Conservation (phyloP, 169 alveolate genomes). For the Plasmodium sp. region DNA sequence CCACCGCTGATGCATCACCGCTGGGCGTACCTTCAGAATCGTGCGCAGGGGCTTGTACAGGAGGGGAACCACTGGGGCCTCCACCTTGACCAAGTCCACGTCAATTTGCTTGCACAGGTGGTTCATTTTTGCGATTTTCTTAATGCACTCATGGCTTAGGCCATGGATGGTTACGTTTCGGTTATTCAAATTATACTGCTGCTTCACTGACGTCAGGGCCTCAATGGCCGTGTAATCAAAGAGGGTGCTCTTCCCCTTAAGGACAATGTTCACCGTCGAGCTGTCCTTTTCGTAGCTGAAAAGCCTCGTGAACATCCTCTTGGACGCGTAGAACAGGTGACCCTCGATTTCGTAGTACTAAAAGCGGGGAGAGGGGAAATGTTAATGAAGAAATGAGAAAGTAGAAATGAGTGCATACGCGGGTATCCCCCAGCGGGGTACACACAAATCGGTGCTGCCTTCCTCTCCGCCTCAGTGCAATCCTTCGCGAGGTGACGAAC, state of each 20-base stretch:
- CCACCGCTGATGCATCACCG: not conserved
- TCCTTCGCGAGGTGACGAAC: not conserved
- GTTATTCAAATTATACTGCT: slow-evolving; percentile 29
- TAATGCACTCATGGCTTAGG: slow-evolving; percentile 87
- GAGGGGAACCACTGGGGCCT: slow-evolving; percentile 87
- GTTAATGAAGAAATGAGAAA: not conserved
- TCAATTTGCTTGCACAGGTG: slow-evolving; percentile 86
- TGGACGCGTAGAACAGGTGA: slow-evolving; percentile 85
- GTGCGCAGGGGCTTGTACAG: slow-evolving; percentile 74
- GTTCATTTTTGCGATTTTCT: slow-evolving; percentile 90
- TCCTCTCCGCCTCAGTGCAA: not conserved
- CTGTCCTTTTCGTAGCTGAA: slow-evolving; percentile 87
- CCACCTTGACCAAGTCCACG: slow-evolving; percentile 85
- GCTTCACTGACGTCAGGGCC: slow-evolving; percentile 84
- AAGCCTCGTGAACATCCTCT: slow-evolving; percentile 84
- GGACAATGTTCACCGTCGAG: slow-evolving; percentile 82
- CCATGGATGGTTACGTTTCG: slow-evolving; percentile 77
- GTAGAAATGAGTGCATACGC: not conserved
- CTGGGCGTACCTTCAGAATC: slow-evolving; percentile 20
- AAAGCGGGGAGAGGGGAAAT: not conserved
- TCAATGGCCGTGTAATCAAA: slow-evolving; percentile 89
- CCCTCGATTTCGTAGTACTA: slow-evolving; percentile 88
- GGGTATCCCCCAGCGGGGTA: not conserved
- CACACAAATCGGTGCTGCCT: not conserved
- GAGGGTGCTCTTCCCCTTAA: slow-evolving; percentile 83